These are phyloP conservation scores for Fonsecaea monophora DNA, from an alignment of 2,329 filamentous ascomycete genomes.

Conservation along the genomic window DNA sequence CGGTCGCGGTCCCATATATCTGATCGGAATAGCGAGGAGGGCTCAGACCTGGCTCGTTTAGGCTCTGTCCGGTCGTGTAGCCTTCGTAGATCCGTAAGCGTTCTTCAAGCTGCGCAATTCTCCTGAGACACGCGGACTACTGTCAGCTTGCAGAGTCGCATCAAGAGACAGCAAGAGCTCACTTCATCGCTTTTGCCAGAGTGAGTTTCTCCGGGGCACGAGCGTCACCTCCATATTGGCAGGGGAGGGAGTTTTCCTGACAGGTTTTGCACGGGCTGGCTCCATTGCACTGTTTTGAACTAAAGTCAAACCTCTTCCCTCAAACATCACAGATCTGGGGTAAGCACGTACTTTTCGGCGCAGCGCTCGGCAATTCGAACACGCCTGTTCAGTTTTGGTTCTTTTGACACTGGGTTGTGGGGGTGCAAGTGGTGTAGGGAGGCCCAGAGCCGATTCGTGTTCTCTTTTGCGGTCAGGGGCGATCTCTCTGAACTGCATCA, in stretches of 20 bases:
- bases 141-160: not conserved
- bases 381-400: conserved; percentile 31
- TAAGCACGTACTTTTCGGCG: conserved; percentile 23
- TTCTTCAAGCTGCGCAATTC: conserved; percentile 25
- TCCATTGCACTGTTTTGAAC: conserved; percentile 20
- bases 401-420: conserved; percentile 15
- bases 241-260: conserved; percentile 22
- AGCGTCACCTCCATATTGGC: conserved; percentile 23
- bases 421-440: conserved; percentile 2
- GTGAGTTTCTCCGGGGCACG: conserved; percentile 21
- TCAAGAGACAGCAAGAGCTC: not conserved
- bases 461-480: conserved; percentile 21
- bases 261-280: conserved; percentile 27
- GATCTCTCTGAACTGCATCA: conserved; percentile 26
- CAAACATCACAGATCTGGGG: not conserved
- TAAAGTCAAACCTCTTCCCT: not conserved
- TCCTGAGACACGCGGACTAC: conserved; percentile 1
- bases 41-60: not conserved
- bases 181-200: conserved; percentile 26
- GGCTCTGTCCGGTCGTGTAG: conserved; percentile 4
- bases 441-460: conserved; percentile 2
- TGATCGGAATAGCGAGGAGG: conserved; percentile 15
- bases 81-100: conserved; percentile 23
- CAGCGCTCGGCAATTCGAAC: conserved; percentile 22
- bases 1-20: conserved; percentile 2